Percentiles rank a stretch among this genome's conserved stretches.
Conservation (phyloP, 73 alveolate genomes). For the Tetrahymena elliotti region DNA sequence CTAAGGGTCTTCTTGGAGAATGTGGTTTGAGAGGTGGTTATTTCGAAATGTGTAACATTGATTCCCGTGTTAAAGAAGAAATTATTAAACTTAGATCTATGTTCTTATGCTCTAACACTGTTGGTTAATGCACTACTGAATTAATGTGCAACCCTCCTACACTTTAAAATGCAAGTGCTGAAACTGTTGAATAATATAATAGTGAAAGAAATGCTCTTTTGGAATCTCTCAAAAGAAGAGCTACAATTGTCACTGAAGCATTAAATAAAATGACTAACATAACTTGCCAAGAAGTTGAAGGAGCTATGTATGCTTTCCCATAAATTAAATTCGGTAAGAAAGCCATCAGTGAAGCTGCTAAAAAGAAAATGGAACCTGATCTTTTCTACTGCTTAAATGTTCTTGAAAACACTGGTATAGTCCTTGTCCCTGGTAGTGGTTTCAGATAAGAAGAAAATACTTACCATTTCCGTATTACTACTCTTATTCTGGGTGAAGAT, state of each 20-base stretch:
- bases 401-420: conserved; percentile 76
- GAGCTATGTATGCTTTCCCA: conserved; percentile 91
- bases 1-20: conserved; percentile 89
- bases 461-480: conserved; percentile 79
- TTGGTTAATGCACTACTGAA: conserved; percentile 70
- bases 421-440: conserved; percentile 88
- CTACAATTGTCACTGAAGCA: conserved; percentile 45
- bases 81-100: conserved; percentile 57
- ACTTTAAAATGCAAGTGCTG: conserved; percentile 48
- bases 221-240: conserved; percentile 51
- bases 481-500: conserved; percentile 48
- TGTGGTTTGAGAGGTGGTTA: conserved; percentile 95
- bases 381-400: conserved; percentile 52
- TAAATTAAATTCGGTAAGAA: conserved; percentile 36
- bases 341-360: conserved; percentile 53
- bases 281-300: conserved; percentile 64
- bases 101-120: conserved; percentile 70
- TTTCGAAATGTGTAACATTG: conserved; percentile 58
- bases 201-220: conserved; percentile 49
- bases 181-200: conserved; percentile 42
- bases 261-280: conserved; percentile 53
- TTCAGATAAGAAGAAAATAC: conserved; percentile 70
- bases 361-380: conserved; percentile 57
- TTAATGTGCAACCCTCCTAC: conserved; percentile 61
- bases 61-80: conserved; percentile 46